Conservation (phyloP, 1,139 yeast species). For the Suhomyces atakaporum region DNA sequence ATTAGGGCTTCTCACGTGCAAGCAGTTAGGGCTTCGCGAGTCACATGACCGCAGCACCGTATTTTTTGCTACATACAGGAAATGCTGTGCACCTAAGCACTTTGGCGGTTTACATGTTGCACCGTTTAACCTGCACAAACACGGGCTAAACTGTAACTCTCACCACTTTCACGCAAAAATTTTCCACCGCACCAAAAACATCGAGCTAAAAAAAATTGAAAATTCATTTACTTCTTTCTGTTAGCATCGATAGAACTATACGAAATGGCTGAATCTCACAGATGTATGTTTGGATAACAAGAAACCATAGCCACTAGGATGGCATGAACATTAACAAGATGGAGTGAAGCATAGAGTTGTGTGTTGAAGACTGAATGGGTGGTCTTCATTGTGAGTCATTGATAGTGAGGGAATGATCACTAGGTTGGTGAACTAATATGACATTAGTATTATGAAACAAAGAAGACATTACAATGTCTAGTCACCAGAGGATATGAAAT, state of each 20-base stretch:
- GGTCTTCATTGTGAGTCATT: too few species aligned
- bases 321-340: neutral
- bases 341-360: neutral
- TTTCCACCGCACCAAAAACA: conserved; percentile 14
- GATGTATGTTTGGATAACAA: conserved; percentile 62
- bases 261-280: conserved; percentile 94
- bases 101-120: conserved; percentile 5
- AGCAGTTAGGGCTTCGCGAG: conserved; percentile 15
- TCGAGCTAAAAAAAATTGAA: conserved; percentile 17
- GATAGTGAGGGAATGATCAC: too few species aligned
- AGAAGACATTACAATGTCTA: too few species aligned
- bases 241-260: conserved; percentile 14
- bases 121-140: conserved; percentile 1
- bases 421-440: too few species aligned
- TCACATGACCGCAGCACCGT: conserved; percentile 7
- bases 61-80: conserved; percentile 1
- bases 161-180: conserved; percentile 11
- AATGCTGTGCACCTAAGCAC: neutral
- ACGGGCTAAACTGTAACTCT: conserved; percentile 7
- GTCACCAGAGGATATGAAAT: neutral
- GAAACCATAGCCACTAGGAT: neutral
- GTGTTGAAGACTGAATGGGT: neutral
- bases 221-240: conserved; percentile 14
- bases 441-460: too few species aligned
- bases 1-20: conserved; percentile 22